These are phyloP conservation scores for Pezicula neosporulosa DNA, from an alignment of 2,329 filamentous ascomycete genomes.

Conservation along the genomic window DNA sequence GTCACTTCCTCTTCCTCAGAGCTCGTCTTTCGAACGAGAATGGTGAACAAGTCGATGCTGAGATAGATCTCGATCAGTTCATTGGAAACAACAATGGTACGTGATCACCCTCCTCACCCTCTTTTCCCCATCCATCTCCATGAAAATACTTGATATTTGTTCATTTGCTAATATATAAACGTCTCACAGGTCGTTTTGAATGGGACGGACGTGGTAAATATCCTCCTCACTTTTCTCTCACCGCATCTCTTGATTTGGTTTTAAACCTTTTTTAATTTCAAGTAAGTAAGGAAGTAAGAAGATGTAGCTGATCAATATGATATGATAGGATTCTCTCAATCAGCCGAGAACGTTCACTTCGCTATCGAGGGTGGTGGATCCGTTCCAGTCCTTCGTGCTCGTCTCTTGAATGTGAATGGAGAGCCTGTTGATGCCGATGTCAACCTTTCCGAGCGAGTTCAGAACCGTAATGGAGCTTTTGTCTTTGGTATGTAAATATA, in stretches of 20 bases:
- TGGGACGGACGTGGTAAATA: conserved; percentile 31
- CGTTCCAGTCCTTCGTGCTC: conserved; percentile 39
- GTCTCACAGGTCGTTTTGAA: conserved; percentile 12
- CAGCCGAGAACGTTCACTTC: conserved; percentile 32
- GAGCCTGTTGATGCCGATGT: conserved; percentile 31
- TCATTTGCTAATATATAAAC: neutral
- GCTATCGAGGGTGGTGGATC: conserved; percentile 34
- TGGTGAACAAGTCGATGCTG: conserved; percentile 36
- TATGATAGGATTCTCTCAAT: conserved; percentile 29
- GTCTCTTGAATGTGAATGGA: conserved; percentile 29
- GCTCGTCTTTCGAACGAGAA: conserved; percentile 40
- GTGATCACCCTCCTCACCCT: neutral
- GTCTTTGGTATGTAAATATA: conserved; percentile 31
- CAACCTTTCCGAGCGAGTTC: conserved; percentile 39
- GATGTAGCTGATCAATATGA: conserved; percentile 1
- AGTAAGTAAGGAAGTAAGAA: no score
- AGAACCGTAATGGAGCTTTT: conserved; percentile 37
- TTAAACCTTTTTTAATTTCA: no score
- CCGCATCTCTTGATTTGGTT: neutral
- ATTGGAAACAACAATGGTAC: conserved; percentile 49
- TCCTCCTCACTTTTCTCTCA: neutral
- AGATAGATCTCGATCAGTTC: conserved; percentile 54
- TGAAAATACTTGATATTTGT: no score
- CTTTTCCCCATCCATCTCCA: no score
- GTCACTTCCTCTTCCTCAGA: conserved; percentile 53